A percentile compares a stretch with the other conserved stretches of the same genome.
These are phyloP conservation scores for Pichia sp. DNA, from an alignment of 1,139 yeast genomes.

Conservation along the genomic window DNA sequence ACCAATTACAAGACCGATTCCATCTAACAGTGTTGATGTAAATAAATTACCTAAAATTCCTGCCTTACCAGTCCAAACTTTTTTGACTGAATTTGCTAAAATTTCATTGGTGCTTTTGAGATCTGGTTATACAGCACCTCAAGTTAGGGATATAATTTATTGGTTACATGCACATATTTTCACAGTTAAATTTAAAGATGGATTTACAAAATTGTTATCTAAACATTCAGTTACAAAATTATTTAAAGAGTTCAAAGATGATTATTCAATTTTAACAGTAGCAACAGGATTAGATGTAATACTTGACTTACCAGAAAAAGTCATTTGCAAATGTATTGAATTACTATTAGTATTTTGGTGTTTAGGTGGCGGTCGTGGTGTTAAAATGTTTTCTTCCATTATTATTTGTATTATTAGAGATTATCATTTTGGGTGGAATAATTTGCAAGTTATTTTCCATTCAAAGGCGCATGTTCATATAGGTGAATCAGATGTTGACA, in stretches of 20 bases:
- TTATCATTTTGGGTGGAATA: slow-evolving; percentile 46
- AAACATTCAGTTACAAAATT: slow-evolving; percentile 20
- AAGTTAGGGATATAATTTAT: slow-evolving; percentile 21
- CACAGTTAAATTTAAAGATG: slow-evolving; percentile 24
- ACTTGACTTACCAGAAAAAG: slow-evolving; percentile 18
- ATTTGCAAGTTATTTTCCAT: slow-evolving; percentile 28
- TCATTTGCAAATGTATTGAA: slow-evolving; percentile 22
- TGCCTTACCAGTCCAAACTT: slow-evolving; percentile 9
- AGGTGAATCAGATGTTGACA: slow-evolving; percentile 20
- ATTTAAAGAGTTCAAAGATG: slow-evolving; percentile 28
- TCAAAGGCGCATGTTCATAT: slow-evolving; percentile 17
- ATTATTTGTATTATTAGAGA: slow-evolving; percentile 35
- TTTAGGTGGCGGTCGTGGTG: slow-evolving; percentile 25
- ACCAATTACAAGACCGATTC: slow-evolving; percentile 9
- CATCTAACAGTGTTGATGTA: slow-evolving; percentile 5
- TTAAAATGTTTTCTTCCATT: slow-evolving; percentile 35
- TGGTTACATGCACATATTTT: slow-evolving; percentile 27
- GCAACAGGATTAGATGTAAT: slow-evolving; percentile 22
- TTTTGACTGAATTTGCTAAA: slow-evolving; percentile 3
- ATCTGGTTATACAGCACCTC: slow-evolving; percentile 4
- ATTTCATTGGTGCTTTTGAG: slow-evolving; percentile 6
- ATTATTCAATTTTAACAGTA: slow-evolving; percentile 27
- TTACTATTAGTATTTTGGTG: slow-evolving; percentile 23
- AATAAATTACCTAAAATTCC: slow-evolving; percentile 8
- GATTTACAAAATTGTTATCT: slow-evolving; percentile 26